Conservation (phyloP, 73 alveolate species). For the Tetrahymena borealis region DNA sequence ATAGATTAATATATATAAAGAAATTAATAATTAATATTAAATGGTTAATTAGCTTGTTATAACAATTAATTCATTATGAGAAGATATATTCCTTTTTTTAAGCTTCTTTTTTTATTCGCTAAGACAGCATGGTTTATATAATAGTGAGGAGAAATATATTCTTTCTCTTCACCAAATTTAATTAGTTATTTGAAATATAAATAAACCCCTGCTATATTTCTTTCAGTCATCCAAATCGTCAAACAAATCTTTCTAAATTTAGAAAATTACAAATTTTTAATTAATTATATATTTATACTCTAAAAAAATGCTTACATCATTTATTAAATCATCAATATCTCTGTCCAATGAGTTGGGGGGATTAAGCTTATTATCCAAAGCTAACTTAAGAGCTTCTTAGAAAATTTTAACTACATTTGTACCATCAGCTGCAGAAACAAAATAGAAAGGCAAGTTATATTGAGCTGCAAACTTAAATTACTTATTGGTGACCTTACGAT, state of each 20-base stretch:
- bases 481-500: slow-evolving; percentile 74
- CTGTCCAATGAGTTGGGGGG: slow-evolving; percentile 73
- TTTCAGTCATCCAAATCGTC: not conserved
- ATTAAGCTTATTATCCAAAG: slow-evolving; percentile 69
- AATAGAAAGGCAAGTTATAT: slow-evolving; percentile 73
- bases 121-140: not conserved
- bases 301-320: slow-evolving; percentile 5
- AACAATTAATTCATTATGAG: too few relatives aligned
- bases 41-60: too few relatives aligned
- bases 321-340: slow-evolving; percentile 47
- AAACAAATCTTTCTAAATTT: not conserved
- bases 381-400: slow-evolving; percentile 78
- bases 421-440: slow-evolving; percentile 94
- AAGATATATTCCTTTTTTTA: too few relatives aligned
- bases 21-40: too few relatives aligned
- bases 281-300: not conserved
- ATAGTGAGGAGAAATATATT: not conserved
- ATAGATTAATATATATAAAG: too few relatives aligned
- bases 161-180: not conserved
- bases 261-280: not conserved
- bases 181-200: not conserved
- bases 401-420: slow-evolving; percentile 89
- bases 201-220: not conserved
- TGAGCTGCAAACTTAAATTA: slow-evolving; percentile 82
- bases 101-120: not conserved